Evolutionary conservation across 352 stramenopile genomes (phyloP).

Genomic region (Phytopythium helicoides): DNA sequence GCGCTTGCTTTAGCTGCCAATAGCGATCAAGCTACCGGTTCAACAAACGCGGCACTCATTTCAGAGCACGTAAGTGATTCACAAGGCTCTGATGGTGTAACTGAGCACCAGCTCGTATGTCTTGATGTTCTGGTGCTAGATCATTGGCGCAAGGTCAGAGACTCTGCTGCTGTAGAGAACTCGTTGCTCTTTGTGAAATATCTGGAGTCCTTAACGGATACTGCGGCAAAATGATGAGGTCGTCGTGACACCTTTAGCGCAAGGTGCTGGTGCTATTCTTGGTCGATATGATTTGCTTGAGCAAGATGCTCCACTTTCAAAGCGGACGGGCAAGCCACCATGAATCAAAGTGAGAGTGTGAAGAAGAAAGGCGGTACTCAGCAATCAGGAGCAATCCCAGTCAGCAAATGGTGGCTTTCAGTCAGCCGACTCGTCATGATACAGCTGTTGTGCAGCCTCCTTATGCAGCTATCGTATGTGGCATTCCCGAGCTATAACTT

Average conservation of each 20-base stretch:
- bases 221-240: not conserved
- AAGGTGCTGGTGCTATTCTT: too few species aligned
- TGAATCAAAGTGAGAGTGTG: too few species aligned
- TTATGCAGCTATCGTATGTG: slow-evolving; percentile 84
- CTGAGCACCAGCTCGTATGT: slow-evolving; percentile 48
- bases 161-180: slow-evolving; percentile 24
- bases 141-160: slow-evolving; percentile 40
- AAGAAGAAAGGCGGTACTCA: not conserved
- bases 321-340: too few species aligned
- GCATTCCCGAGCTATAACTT: slow-evolving; percentile 83
- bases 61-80: slow-evolving; percentile 41
- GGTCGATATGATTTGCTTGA: not conserved
- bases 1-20: slow-evolving; percentile 11
- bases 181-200: slow-evolving; percentile 49
- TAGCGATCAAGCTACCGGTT: slow-evolving; percentile 26
- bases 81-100: slow-evolving; percentile 22
- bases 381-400: not conserved
- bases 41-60: slow-evolving; percentile 12
- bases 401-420: slow-evolving; percentile 42
- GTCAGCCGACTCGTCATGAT: slow-evolving; percentile 36
- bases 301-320: too few species aligned
- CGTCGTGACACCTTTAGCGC: too few species aligned
- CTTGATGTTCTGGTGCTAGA: slow-evolving; percentile 62
- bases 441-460: slow-evolving; percentile 51
- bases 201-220: slow-evolving; percentile 23